Evolutionary conservation across 352 stramenopile species (phyloP).

Genomic region (Blastocystis sp.): DNA sequence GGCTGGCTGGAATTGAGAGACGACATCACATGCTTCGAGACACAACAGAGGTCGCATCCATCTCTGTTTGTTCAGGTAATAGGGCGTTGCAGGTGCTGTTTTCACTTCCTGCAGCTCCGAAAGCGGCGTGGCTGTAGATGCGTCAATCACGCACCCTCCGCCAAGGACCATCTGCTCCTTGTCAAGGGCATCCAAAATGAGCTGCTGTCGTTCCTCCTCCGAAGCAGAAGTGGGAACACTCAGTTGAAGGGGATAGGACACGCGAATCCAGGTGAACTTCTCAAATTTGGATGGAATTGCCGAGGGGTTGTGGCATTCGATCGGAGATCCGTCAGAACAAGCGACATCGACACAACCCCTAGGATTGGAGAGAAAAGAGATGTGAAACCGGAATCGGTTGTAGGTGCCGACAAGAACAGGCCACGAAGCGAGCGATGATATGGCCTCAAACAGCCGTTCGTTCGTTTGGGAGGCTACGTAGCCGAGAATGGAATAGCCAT

Average conservation of each 20-base stretch:
- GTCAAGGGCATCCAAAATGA: background rate
- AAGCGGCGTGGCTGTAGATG: background rate
- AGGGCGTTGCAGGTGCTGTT: background rate
- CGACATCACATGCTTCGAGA: slow-evolving; percentile 17
- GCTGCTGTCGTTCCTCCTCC: no score
- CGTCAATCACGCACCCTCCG: background rate
- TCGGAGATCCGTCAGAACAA: background rate
- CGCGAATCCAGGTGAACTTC: background rate
- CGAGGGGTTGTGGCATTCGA: background rate
- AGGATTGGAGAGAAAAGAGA: background rate
- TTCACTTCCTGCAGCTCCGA: background rate
- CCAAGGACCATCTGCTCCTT: background rate
- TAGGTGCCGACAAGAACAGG: background rate
- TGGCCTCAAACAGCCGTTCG: background rate
- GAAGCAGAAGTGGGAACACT: background rate
- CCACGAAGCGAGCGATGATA: background rate
- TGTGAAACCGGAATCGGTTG: background rate
- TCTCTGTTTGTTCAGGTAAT: background rate
- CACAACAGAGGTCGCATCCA: background rate
- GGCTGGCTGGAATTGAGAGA: background rate
- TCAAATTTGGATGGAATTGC: no score
- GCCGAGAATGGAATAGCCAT: slow-evolving; percentile 34
- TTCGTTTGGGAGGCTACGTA: background rate
- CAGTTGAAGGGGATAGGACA: background rate
- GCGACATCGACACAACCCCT: background rate